These are phyloP conservation scores for Tricholoma matsutake DNA, from an alignment of 768 basidiomycete species.

Conservation along the genomic window DNA sequence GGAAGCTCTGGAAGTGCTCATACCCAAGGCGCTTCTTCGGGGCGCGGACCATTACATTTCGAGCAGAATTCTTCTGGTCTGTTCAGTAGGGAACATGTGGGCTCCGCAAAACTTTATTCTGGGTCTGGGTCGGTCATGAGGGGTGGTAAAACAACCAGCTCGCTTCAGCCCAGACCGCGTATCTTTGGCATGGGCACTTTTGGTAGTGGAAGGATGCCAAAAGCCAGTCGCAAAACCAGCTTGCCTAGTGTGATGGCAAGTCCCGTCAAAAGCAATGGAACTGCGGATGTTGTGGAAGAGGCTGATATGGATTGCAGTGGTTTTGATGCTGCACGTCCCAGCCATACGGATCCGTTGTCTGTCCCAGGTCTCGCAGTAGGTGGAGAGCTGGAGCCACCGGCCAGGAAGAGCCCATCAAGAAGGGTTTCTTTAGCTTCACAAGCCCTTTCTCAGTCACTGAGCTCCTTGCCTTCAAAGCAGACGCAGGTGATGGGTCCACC, in stretches of 20 bases:
- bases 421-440: constrained; percentile 59
- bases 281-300: background rate
- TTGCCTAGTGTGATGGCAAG: constrained; percentile 47
- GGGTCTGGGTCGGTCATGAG: constrained; percentile 17
- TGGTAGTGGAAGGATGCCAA: constrained; percentile 25
- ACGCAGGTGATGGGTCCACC: constrained; percentile 46
- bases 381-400: constrained; percentile 31
- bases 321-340: constrained; percentile 10
- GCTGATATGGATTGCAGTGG: constrained; percentile 1
- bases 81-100: background rate
- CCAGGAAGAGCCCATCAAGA: constrained; percentile 34
- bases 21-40: background rate
- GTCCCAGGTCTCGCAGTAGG: constrained; percentile 24
- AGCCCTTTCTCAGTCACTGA: constrained; percentile 60
- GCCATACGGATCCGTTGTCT: background rate
- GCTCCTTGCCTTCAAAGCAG: constrained; percentile 40
- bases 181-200: constrained; percentile 19
- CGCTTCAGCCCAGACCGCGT: constrained; percentile 9
- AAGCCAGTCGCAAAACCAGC: constrained; percentile 45
- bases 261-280: constrained; percentile 40
- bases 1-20: background rate
- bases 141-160: background rate
- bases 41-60: background rate
- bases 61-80: background rate
- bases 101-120: constrained; percentile 8